Conservation (phyloP, 345 rosid species). For the Syzygium oleosum region DNA sequence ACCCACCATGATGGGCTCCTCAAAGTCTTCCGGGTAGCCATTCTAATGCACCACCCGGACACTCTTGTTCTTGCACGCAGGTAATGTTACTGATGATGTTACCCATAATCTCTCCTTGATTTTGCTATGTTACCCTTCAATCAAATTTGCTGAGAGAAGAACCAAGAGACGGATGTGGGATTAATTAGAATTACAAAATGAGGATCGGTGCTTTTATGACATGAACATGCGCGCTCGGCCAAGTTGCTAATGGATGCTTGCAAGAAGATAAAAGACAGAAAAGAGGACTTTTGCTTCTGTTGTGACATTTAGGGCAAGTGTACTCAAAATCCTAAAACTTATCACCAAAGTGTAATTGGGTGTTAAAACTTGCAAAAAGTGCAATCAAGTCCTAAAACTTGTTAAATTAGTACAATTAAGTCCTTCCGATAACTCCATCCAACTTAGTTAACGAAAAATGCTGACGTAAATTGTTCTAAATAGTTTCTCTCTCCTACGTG, state of each 20-base stretch:
- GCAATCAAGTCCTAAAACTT: too few species aligned
- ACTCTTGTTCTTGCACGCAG: neutral
- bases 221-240: neutral
- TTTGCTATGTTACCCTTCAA: neutral
- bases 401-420: too few species aligned
- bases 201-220: neutral
- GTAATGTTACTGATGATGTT: neutral
- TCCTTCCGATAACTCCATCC: too few species aligned
- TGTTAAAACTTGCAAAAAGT: too few species aligned
- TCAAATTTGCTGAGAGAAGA: neutral
- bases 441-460: too few species aligned
- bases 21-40: conserved; percentile 34
- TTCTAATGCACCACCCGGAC: conserved; percentile 38
- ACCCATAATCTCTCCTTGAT: neutral
- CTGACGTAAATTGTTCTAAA: too few species aligned
- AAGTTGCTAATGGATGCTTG: neutral
- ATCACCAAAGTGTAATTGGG: too few species aligned
- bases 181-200: neutral
- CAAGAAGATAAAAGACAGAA: neutral
- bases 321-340: too few species aligned
- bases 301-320: neutral
- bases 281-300: neutral
- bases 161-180: neutral
- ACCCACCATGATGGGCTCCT: conserved; percentile 20
- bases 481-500: too few species aligned